phyloP scores from a whole-genome alignment of 768 basidiomycete genomes.

The Calocera viscosa region DNA sequence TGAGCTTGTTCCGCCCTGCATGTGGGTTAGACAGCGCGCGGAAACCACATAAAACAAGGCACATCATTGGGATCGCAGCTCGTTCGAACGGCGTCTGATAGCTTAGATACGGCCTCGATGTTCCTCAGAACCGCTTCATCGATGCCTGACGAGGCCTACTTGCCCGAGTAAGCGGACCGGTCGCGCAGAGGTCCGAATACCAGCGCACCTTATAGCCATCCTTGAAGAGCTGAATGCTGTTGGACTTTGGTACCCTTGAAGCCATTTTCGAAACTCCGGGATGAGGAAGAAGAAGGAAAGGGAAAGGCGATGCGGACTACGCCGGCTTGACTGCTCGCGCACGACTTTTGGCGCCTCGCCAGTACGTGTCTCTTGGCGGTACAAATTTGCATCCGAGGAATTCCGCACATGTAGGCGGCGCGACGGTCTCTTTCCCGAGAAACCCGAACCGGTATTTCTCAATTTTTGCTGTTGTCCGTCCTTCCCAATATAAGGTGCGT shows the following conservation, averaged over 20 bases:
- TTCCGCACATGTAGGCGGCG: not conserved
- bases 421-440: not conserved
- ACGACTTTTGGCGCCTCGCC: not conserved
- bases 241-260: constrained; percentile 83
- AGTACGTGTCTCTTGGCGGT: not conserved
- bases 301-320: not conserved
- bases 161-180: constrained; percentile 39
- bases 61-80: constrained; percentile 93
- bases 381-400: not conserved
- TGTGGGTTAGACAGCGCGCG: not conserved
- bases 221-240: constrained; percentile 86
- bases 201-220: constrained; percentile 79
- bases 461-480: too few species aligned
- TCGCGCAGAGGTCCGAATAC: not conserved
- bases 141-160: too few species aligned
- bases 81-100: constrained; percentile 88
- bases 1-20: constrained; percentile 85
- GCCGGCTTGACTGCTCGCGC: not conserved
- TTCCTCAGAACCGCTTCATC: constrained; percentile 95
- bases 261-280: constrained; percentile 43
- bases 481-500: too few species aligned
- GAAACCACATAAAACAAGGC: constrained; percentile 23
- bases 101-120: constrained; percentile 89
- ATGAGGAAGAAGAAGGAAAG: not conserved
- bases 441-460: too few species aligned